Base-by-base conservation (phyloP, 106 monocot species). In the Acorus gramineus region DNA sequence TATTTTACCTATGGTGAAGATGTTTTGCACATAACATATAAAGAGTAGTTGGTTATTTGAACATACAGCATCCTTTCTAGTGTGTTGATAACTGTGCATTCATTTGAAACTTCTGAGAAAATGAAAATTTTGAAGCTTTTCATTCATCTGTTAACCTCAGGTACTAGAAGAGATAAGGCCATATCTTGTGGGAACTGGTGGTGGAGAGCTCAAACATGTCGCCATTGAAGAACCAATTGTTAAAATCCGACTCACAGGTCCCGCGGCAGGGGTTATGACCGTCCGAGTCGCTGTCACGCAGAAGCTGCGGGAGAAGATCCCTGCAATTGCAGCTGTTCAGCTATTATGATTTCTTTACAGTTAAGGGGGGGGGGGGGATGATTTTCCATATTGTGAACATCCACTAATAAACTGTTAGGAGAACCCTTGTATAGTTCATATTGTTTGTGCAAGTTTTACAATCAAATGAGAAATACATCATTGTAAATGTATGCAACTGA, bases 81-180 rank as follows among this genome's bases (percentile, higher is more conserved):
- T 28, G 28, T 28, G 28, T 0, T 28, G 28, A 28, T 28, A 28
- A 28, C 28, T 28, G 28, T 28, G 28, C 28, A 28, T 28, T 28
- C 28, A 28, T 28, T 28, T 28, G 28, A 28, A 28, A 28, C 28
- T 28, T 28, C 28, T 11, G 12, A 10, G 28, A 57, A 28, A 11
- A 57, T 13, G 6, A 3, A 28, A 28, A 57, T 11, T 5, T 57
- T 13, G 47, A 42, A 47, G 3, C 51, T 50, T 58, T 56, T 4
- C 42, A 60, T 51, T 56, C 10, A 10, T 49, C 55, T 53, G 53
- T n/a, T 11, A 14, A 51, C 42, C 44, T 69, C 71, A 98, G 98
- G 92, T 99, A 42, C 98, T 99, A 50, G 92, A 92, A 57, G 92
- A 99, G 81, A 81, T 99, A 58, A 92, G 98, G 71, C 98, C 98